Percentiles rank a stretch among this genome's conserved stretches.
phyloP scores from a whole-genome alignment of 139 green algal genomes.

The Chlamydomonas schloesseri region DNA sequence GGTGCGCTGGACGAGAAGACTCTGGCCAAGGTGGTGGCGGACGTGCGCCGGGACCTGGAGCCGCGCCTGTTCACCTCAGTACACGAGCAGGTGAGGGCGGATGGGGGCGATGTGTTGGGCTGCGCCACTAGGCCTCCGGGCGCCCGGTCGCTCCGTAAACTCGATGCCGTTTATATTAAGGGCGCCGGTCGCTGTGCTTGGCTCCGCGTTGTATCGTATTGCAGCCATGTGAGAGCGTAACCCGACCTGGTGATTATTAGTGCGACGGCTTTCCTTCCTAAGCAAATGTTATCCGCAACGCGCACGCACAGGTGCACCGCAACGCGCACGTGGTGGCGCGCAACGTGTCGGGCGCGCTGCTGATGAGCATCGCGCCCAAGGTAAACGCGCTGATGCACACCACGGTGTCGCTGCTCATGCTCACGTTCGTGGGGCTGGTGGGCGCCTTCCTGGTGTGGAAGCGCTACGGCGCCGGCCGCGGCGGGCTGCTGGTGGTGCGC shows the following conservation, averaged over 20 bases:
- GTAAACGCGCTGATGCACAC: slow-evolving; percentile 31
- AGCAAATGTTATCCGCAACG: too few species aligned
- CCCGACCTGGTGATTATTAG: too few species aligned
- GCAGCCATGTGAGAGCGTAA: too few species aligned
- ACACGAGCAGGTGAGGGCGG: slow-evolving; percentile 20
- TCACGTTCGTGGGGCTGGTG: slow-evolving; percentile 4
- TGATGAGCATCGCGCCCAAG: neutral
- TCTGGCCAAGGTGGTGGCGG: slow-evolving; percentile 15
- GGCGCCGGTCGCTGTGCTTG: too few species aligned
- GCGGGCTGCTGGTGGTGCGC: slow-evolving; percentile 5
- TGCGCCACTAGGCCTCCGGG: too few species aligned
- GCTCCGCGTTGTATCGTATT: too few species aligned
- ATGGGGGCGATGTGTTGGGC: too few species aligned
- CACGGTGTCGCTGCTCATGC: slow-evolving; percentile 21
- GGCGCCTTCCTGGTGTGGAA: neutral
- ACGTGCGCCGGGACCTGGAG: slow-evolving; percentile 48
- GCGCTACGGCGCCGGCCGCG: neutral
- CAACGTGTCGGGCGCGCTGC: slow-evolving; percentile 15
- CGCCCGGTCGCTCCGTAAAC: too few species aligned
- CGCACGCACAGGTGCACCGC: neutral
- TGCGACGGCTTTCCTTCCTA: too few species aligned
- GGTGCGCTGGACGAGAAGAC: neutral
- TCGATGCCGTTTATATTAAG: too few species aligned
- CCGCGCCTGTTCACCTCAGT: slow-evolving; percentile 26
- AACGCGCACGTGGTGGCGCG: neutral